Evolutionary conservation across 2,329 filamentous ascomycete genomes (phyloP).

Genomic region (Seiridium unicorne): DNA sequence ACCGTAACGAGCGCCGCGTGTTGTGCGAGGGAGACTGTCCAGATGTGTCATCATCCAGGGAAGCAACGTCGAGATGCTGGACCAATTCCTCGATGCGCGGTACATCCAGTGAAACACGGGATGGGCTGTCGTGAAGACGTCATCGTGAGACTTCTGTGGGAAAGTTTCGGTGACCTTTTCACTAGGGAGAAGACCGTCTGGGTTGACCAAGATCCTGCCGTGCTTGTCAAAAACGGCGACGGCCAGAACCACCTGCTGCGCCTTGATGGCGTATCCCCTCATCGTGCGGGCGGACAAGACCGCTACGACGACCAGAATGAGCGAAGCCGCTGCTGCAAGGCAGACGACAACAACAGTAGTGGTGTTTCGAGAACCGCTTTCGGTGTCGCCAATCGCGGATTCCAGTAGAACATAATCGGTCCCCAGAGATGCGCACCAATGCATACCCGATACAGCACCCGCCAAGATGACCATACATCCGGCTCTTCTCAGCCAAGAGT

Average conservation of each 20-base stretch:
- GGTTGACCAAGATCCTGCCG: slow-evolving; percentile 51
- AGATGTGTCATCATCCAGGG: slow-evolving; percentile 62
- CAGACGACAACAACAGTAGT: slow-evolving; percentile 60
- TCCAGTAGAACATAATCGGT: slow-evolving; percentile 52
- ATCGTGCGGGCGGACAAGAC: slow-evolving; percentile 36
- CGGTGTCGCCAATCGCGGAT: slow-evolving; percentile 27
- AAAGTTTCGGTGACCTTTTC: slow-evolving; percentile 63
- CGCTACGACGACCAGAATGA: slow-evolving; percentile 38
- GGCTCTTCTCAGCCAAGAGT: slow-evolving; percentile 59
- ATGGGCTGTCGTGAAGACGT: slow-evolving; percentile 63
- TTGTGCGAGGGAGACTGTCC: slow-evolving; percentile 29
- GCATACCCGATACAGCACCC: slow-evolving; percentile 64
- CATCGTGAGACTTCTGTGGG: slow-evolving; percentile 58
- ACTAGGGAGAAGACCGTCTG: slow-evolving; percentile 52
- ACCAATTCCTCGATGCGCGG: slow-evolving; percentile 62
- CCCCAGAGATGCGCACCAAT: slow-evolving; percentile 63
- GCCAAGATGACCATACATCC: slow-evolving; percentile 57
- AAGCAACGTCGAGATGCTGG: slow-evolving; percentile 53
- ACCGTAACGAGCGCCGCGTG: slow-evolving; percentile 17
- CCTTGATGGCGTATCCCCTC: slow-evolving; percentile 36
- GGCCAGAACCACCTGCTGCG: slow-evolving; percentile 42
- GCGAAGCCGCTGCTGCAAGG: slow-evolving; percentile 40
- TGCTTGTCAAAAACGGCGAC: slow-evolving; percentile 50
- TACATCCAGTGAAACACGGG: slow-evolving; percentile 69
- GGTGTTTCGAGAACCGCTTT: slow-evolving; percentile 43